Base-by-base conservation (phyloP, 352 stramenopile genomes). In the Phytophthora boehmeriae region DNA sequence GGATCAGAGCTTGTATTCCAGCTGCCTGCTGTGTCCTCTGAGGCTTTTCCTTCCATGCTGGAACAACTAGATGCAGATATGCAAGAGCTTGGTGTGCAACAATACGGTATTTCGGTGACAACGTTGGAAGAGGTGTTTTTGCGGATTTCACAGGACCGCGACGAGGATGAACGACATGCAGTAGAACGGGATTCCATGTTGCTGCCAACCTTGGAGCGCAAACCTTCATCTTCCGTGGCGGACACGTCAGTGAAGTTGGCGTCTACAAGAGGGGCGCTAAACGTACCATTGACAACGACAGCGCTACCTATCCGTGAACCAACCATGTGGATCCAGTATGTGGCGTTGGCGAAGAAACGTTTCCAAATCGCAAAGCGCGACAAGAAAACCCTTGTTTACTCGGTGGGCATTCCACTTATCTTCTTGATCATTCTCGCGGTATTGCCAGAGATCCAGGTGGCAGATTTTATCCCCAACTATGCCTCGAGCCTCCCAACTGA, bases 111-210 rank as follows among this genome's bases (percentile, higher is more conserved):
- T 20, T 97, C 91, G 16, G 96, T 99, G 41, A 99, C 97, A n/a
- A 99, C 97, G 0, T 76, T 99, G 6, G 98, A 99, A 66, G 97
- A 99, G 80, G 97, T 99, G 1, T 99, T 99, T 69, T 69, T 99
- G 51, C 73, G 74, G 8, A 90, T 90, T 52, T 78, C 81, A 2
- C 57, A 62, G 11, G 76, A 85, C 32, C 77, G 73, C 19, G 75
- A 88, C 34, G 70, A 76, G 27, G 66, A 70, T 17, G 34, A 59
- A 2, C 51, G 25, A 4, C 62, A 54, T 10, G 58, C 36, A 2
- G 38, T 72, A 9, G 73, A 77, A 42, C 25, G 25, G 25, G 25
- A 30, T 6, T 6, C 25, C 25, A 30, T 30, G 25, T 11, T 52
- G 9, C 9, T 43, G 17, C 36, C 54, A 36, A 28, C 39, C 9